Evolutionary conservation across 768 basidiomycete genomes (phyloP).

Genomic region (Naganishia vaughanmartiniae): DNA sequence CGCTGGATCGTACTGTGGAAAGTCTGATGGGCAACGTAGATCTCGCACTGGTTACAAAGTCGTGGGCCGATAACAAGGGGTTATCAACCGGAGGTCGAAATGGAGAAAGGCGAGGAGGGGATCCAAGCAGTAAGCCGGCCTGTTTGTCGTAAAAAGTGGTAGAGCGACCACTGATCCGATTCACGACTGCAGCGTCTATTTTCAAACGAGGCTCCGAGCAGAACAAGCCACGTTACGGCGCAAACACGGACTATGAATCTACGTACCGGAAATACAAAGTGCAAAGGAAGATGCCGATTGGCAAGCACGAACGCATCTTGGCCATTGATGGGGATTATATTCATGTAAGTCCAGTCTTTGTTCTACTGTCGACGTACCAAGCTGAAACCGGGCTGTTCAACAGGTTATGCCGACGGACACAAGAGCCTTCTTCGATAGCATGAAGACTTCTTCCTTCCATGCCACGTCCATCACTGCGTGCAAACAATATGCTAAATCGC

Average conservation of each 20-base stretch:
- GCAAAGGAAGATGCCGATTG: constrained; percentile 89
- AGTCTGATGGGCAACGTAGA: constrained; percentile 84
- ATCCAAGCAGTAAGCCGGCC: constrained; percentile 72
- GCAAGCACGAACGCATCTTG: constrained; percentile 81
- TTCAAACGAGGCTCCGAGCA: constrained; percentile 84
- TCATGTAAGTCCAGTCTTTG: constrained; percentile 59
- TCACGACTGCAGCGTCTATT: constrained; percentile 65
- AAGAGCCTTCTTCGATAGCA: constrained; percentile 78
- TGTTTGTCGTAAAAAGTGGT: neutral
- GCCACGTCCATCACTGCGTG: constrained; percentile 80
- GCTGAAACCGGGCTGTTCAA: constrained; percentile 34
- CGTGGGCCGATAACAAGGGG: constrained; percentile 70
- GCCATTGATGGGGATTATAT: constrained; percentile 95
- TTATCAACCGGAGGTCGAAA: constrained; percentile 57
- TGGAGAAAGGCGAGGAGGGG: constrained; percentile 64
- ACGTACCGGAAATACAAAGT: constrained; percentile 94
- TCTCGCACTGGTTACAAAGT: constrained; percentile 73
- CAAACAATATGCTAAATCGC: constrained; percentile 75
- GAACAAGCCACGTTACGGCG: constrained; percentile 56
- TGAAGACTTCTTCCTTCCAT: constrained; percentile 88
- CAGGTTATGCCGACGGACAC: constrained; percentile 86
- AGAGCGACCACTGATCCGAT: neutral
- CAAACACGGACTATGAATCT: constrained; percentile 71
- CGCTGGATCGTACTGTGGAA: constrained; percentile 93
- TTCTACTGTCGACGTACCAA: neutral